Percentiles rank a stretch among this genome's conserved stretches.
phyloP scores from a whole-genome alignment of 179 eudicot genomes.

The Patellifolia procumbens region DNA sequence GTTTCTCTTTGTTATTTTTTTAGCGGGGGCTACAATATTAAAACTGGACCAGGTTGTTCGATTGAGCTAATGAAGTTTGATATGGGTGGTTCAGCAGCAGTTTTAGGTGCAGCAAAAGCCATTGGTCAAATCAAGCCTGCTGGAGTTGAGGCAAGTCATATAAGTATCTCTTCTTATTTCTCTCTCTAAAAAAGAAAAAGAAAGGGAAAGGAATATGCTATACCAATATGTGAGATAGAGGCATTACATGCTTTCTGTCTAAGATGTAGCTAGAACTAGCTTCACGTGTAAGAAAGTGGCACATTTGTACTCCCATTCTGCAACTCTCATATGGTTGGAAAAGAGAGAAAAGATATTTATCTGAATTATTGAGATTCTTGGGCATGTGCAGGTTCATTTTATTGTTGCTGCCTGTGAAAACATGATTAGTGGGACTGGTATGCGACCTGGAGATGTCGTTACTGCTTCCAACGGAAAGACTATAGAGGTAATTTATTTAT shows the following conservation, averaged over 20 bases:
- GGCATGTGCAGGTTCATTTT: conserved; percentile 77
- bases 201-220: background rate
- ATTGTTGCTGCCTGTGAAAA: conserved; percentile 97
- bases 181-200: background rate
- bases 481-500: conserved; percentile 63
- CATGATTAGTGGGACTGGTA: conserved; percentile 97
- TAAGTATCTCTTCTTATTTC: background rate
- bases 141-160: conserved; percentile 81
- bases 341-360: background rate
- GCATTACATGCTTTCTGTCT: background rate
- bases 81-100: conserved; percentile 99
- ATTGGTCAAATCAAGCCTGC: conserved; percentile 94
- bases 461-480: conserved; percentile 99
- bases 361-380: background rate
- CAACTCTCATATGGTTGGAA: background rate
- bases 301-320: background rate
- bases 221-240: background rate
- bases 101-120: conserved; percentile 96
- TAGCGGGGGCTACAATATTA: conserved; percentile 98
- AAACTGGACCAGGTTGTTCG: conserved; percentile 88
- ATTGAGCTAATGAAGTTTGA: conserved; percentile 96
- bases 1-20: conserved; percentile 16
- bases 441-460: conserved; percentile 94
- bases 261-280: background rate
- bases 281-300: conserved; percentile 7